Evolutionary conservation across 163 green algal genomes (phyloP), one percentile per base, ranked within the genome.

Genomic region (Coccomyxa subellipsoidea): DNA sequence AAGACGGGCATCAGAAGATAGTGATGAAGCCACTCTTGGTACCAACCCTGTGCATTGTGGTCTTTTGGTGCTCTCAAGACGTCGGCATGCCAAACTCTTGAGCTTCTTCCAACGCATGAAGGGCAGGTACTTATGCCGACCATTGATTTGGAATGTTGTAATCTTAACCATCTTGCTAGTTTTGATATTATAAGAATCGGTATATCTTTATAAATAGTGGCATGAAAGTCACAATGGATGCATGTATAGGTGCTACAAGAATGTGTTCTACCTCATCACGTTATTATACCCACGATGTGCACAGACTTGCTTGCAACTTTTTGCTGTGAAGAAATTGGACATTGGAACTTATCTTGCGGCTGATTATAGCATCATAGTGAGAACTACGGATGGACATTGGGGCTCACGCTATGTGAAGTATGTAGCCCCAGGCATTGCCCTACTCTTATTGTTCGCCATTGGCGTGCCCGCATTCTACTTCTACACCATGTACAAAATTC

Each of bases 191-290:
- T 81, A 21, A 9, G 6, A 73, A 23, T 9, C 7, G 23, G 75
- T 4, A 81, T 18, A 76, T 38, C 5, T 25, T 7, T 3, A 80
- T 36, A 8, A 37, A 34, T 69, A 29, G 37, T 29, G 69, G 29
- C 18, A 69, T 35, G n/a, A n/a, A n/a, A n/a, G n/a, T n/a, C n/a
- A n/a, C n/a, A n/a, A n/a, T 66, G 0, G 40, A 38, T 81, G 77
- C 10, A 34, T 25, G n/a, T 4, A 32, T 78, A 86, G 86, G 47
- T 92, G 88, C 80, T 92, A 84, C 70, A 91, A 91, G 70, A 92
- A 92, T 72, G 82, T 78, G 40, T 91, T 91, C 69, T 92, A 87
- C 82, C 77, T 90, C n/a, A 81, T 91, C 40, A 90, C 86, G 25
- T 81, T 92, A 78, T 76, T 92, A 15, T 92, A 92, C 82, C 88